Evolutionary conservation across 257 asterid species (phyloP).

Genomic region (Gentiana macrophylla): DNA sequence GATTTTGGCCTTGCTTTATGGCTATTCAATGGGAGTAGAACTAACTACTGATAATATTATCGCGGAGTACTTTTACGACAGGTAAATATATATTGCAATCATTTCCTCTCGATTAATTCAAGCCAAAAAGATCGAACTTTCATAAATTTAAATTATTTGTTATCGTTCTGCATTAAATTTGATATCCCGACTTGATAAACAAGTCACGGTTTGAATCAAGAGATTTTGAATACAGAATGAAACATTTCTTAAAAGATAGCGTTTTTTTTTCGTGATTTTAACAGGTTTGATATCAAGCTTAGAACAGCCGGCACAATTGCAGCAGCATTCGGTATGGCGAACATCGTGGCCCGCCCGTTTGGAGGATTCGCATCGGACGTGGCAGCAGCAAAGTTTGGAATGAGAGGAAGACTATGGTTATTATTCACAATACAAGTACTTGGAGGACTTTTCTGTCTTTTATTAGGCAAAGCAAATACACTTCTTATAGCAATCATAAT

Average conservation of each 20-base stretch:
- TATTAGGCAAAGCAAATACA: slow-evolving; percentile 28
- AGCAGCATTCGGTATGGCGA: slow-evolving; percentile 54
- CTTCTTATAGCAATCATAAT: slow-evolving; percentile 22
- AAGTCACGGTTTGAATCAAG: no score
- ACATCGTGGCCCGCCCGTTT: slow-evolving; percentile 37
- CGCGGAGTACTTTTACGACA: slow-evolving; percentile 52
- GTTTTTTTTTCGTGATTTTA: background rate
- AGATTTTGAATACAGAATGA: no score
- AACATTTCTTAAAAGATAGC: no score
- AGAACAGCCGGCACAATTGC: slow-evolving; percentile 48
- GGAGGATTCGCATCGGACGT: slow-evolving; percentile 48
- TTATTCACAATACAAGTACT: slow-evolving; percentile 43
- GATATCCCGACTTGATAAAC: no score
- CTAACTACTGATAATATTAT: slow-evolving; percentile 43
- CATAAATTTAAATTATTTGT: no score
- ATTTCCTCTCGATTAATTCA: no score
- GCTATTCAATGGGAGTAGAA: slow-evolving; percentile 70
- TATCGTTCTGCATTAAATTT: no score
- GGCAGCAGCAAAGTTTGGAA: slow-evolving; percentile 32
- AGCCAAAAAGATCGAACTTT: no score
- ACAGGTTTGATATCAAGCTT: slow-evolving; percentile 44
- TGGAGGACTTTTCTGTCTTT: slow-evolving; percentile 47
- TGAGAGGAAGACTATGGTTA: slow-evolving; percentile 61
- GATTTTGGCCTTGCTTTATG: slow-evolving; percentile 52
- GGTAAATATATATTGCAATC: slow-evolving; percentile 8